A percentile compares a stretch with the other conserved stretches of the same genome.
phyloP scores from a whole-genome alignment of 1,139 yeast species.

The Geotrichum siamense region DNA sequence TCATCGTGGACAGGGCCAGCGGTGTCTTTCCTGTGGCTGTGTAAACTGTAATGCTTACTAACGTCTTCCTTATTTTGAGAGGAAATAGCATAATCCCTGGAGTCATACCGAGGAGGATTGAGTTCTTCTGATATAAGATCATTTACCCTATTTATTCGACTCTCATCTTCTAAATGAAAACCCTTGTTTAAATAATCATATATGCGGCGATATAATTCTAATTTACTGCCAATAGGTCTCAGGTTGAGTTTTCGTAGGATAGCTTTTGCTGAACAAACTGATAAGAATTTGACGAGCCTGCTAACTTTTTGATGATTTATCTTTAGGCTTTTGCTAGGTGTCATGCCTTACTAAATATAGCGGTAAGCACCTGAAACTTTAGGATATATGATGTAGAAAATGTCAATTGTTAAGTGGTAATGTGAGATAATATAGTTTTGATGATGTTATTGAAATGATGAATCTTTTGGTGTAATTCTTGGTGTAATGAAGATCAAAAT shows the following conservation, averaged over 20 bases:
- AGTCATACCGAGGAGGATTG: neutral
- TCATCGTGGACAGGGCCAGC: neutral
- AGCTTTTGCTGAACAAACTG: slow-evolving; percentile 28
- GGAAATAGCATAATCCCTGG: neutral
- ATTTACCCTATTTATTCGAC: slow-evolving; percentile 5
- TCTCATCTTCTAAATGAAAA: slow-evolving; percentile 4
- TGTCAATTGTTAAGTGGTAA: too few species aligned
- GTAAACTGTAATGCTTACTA: neutral
- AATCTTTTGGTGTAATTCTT: too few species aligned
- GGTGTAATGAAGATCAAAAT: too few species aligned
- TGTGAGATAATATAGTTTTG: too few species aligned
- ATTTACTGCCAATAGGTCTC: slow-evolving; percentile 30
- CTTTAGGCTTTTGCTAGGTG: neutral
- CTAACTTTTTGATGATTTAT: neutral
- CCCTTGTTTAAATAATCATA: slow-evolving; percentile 17
- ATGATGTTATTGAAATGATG: neutral
- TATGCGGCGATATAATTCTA: slow-evolving; percentile 28
- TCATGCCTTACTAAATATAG: too few species aligned
- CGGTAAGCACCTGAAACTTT: too few species aligned
- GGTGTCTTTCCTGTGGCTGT: neutral
- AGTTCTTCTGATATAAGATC: slow-evolving; percentile 5
- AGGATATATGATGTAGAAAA: too few species aligned
- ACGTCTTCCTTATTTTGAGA: neutral
- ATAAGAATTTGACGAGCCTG: slow-evolving; percentile 16
- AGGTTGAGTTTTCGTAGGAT: slow-evolving; percentile 25